These are phyloP conservation scores for Letharia columbiana DNA, from an alignment of 495 filamentous ascomycete genomes.

Conservation along the genomic window DNA sequence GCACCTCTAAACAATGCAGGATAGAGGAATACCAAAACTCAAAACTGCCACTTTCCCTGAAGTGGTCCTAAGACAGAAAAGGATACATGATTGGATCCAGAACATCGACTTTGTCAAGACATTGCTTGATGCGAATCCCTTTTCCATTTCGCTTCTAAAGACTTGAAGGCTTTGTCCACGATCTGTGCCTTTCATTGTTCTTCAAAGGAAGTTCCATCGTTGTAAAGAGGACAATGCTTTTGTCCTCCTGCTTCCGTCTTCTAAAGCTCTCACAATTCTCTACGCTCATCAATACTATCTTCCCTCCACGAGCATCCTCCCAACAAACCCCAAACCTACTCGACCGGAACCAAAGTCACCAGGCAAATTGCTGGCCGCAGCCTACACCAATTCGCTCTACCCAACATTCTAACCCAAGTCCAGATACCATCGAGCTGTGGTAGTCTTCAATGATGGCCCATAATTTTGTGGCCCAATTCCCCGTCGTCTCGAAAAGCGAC, in stretches of 20 bases:
- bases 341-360: not conserved
- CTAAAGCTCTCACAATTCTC: not conserved
- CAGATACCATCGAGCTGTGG: not conserved
- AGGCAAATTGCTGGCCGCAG: too few relatives aligned
- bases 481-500: not conserved
- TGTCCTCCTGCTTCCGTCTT: not conserved
- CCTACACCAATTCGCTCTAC: too few relatives aligned
- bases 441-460: not conserved
- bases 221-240: not conserved
- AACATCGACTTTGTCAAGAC: not conserved
- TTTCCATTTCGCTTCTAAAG: not conserved
- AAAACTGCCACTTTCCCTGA: not conserved
- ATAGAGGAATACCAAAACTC: not conserved
- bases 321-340: not conserved
- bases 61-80: not conserved
- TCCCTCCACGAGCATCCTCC: not conserved
- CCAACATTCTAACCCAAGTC: not conserved
- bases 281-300: not conserved
- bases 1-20: not conserved
- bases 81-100: not conserved
- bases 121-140: not conserved
- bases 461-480: not conserved
- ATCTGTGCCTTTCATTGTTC: not conserved
- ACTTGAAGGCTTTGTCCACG: not conserved
- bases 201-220: not conserved